Percentiles rank a stretch among this genome's conserved stretches.
Evolutionary conservation across 2,329 filamentous ascomycete species (phyloP).

Genomic region (Aspergillus bombycis): DNA sequence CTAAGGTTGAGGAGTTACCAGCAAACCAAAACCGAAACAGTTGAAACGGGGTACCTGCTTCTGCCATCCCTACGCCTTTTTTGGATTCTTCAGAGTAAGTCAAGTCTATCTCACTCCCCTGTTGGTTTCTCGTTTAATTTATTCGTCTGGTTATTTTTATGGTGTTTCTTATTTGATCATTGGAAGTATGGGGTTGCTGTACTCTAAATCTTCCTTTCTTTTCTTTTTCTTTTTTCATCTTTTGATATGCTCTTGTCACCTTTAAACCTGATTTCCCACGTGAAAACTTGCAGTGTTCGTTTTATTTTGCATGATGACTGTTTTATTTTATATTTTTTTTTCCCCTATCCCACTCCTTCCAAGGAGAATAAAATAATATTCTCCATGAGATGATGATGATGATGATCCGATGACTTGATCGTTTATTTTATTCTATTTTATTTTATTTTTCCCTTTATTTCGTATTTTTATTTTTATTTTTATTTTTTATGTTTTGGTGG

Average conservation of each 20-base stretch:
- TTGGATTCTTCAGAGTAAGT: constrained; percentile 17
- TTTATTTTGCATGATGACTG: neutral
- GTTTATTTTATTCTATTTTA: too few relatives aligned
- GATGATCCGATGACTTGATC: neutral
- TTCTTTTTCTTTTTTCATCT: neutral
- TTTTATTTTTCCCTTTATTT: too few relatives aligned
- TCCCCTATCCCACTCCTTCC: neutral
- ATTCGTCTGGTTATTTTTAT: neutral
- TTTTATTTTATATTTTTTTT: neutral
- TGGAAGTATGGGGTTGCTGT: neutral
- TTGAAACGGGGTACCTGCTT: constrained; percentile 30
- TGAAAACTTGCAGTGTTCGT: neutral
- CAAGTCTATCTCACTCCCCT: constrained; percentile 7
- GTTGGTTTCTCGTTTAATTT: neutral
- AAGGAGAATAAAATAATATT: neutral
- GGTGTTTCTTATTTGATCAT: neutral
- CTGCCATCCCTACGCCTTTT: constrained; percentile 19
- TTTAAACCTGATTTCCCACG: neutral
- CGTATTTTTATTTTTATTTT: neutral
- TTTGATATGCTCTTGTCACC: neutral
- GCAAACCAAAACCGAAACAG: constrained; percentile 14
- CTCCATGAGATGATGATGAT: constrained; percentile 2
- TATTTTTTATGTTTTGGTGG: neutral
- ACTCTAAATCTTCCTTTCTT: neutral
- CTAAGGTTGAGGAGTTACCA: constrained; percentile 22